Base-by-base conservation (phyloP, 2,329 filamentous ascomycete genomes). In the Colletotrichum acutatum region DNA sequence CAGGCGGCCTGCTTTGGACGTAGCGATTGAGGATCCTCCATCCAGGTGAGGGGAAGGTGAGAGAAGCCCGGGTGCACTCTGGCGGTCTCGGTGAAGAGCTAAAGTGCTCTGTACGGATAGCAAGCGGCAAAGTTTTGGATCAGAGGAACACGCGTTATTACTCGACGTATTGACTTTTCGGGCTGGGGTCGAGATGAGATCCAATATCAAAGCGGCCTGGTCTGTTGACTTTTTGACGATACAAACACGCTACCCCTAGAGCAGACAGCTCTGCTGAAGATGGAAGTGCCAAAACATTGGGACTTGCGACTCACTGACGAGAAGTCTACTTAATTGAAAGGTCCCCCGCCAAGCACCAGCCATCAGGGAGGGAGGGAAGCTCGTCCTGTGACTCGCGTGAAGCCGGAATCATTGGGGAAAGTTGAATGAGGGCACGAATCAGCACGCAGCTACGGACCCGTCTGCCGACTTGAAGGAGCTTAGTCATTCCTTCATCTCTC, bases 1-100 rank as follows among this genome's bases (percentile, higher is more conserved):
- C 91, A 92, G 53, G 90, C 90, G 11, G 90, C 89, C 77, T 84
- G 77, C 74, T 79, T 79, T 69, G 76, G 75, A 53, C 75, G 69
- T 54, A 67, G 66, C 42, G 74, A 64, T 56, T 74, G 67, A 58
- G 71, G 49, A 73, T 73, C 71, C 71, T 73, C 71, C 71, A 73
- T 73, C 71, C 71, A 73, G 71, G 71, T 73, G 71, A 73, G 71
- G 66, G 56, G 71, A 62, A 58, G 68, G 68, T 73, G 42, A 58
- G 61, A 66, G 71, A 61, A 73, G 71, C 67, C 42, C 67, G 49
- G 71, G 56, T 73, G 71, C 71, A 54, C 71, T 61, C 60, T 56
- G 71, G 71, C 71, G 56, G 61, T 65, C 71, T 71, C 61, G 67
- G 60, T 66, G 66, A 71, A 56, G 52, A 60, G 54, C 37, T 42